Base-by-base conservation (phyloP, 345 rosid species). In the Microthlaspi erraticum region DNA sequence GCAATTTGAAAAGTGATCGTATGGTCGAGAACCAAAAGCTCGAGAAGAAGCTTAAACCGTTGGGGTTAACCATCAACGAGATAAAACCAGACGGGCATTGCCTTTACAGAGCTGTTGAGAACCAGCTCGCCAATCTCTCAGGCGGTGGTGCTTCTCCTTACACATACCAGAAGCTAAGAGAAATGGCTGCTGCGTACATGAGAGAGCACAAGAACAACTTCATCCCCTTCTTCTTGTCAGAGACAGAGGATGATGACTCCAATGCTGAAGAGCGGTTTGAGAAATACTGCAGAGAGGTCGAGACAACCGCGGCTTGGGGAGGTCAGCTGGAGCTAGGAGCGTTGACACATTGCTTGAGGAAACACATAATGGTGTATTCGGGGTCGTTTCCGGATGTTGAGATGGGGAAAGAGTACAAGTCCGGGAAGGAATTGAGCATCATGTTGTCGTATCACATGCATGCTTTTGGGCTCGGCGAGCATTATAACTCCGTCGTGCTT, bases 11-110 rank as follows among this genome's bases (percentile, higher is more conserved):
- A 49, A 94, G 92, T 54, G 95, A 89, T 66, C 80, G 84, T 60
- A 59, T 80, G 77, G 71, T 91, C 5, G 97, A 94, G 76, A 71
- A 88, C 43, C 81, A 62, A n/a, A 72, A 49, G 74, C 74, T 78
- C 1, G 71, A 68, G 39, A 62, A 53, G 77, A 78, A 78, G 78
- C 78, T 78, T 36, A 83, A 85, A 54, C 97, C 93, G 17, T 60
- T 86, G 43, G 91, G 96, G 16, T 77, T 91, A 78, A 79, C 83
- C 0, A 64, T 89, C 43, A 81, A 66, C 44, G 93, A 91, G 82
- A 91, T 91, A 38, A 94, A 89, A 71, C 90, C 99, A 17, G 93
- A 94, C 52, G 99, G 96, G 10, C 90, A 91, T 74, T 91, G 99
- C 74, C 96, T 91, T 64, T 94, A 89, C 81, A 77, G 95, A 37